phyloP scores from a whole-genome alignment of 2,329 filamentous ascomycete species.

The Ceratocystis diversiconidia region DNA sequence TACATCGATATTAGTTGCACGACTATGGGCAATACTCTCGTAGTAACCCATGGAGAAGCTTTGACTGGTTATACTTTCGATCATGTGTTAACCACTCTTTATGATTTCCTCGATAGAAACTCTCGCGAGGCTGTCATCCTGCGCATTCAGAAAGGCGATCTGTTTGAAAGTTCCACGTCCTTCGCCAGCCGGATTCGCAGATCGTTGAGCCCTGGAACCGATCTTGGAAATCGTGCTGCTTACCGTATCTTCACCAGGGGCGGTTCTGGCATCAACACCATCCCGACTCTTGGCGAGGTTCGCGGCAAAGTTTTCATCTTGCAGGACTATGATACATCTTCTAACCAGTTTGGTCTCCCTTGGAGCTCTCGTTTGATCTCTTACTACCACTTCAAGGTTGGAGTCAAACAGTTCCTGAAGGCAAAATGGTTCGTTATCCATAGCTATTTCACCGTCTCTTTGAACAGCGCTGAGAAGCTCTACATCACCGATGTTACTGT shows the following conservation, averaged over 20 bases:
- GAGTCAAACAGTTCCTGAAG: rapidly evolving
- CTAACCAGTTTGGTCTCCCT: no score
- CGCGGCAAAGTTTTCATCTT: no score
- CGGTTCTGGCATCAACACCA: no score
- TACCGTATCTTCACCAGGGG: background rate
- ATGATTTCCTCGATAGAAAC: background rate
- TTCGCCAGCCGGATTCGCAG: rapidly evolving
- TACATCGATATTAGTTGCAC: background rate
- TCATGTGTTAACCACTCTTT: background rate
- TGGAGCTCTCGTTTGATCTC: no score
- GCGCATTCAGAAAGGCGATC: background rate
- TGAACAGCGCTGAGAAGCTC: background rate
- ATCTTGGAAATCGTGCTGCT: background rate
- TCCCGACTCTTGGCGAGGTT: no score
- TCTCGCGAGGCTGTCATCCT: background rate
- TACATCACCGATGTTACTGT: background rate
- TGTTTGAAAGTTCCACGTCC: rapidly evolving
- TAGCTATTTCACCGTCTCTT: no score
- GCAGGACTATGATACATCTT: no score
- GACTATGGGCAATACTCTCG: rapidly evolving
- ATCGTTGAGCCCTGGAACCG: background rate
- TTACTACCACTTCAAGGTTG: no score
- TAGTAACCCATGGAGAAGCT: background rate
- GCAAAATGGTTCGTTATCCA: no score
- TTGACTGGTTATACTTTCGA: background rate